Evolutionary conservation across 1,284 basidiomycete species (phyloP).

Genomic region (Irpex rosettiformis): DNA sequence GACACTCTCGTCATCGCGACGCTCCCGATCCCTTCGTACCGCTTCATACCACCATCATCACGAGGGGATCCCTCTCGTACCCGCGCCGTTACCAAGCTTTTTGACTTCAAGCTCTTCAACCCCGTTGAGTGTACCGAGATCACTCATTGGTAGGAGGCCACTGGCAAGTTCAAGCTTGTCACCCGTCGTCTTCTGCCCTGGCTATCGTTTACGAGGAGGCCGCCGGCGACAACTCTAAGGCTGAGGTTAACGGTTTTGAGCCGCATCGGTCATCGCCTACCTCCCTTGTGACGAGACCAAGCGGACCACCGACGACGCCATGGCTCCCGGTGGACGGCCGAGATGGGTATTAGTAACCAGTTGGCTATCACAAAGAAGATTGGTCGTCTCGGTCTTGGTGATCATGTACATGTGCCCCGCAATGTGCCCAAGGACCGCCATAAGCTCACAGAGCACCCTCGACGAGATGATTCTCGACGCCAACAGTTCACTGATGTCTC

Average conservation of each 20-base stretch:
- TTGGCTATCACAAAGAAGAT: constrained; percentile 99
- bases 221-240: constrained; percentile 76
- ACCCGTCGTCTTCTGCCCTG: constrained; percentile 96
- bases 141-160: constrained; percentile 91
- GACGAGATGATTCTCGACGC: constrained; percentile 95
- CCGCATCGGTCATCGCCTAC: constrained; percentile 97
- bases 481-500: constrained; percentile 92
- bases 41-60: too few species aligned
- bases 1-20: too few species aligned
- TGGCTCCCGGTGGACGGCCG: constrained; percentile 96
- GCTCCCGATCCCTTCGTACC: too few species aligned
- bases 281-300: constrained; percentile 98
- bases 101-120: constrained; percentile 99
- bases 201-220: constrained; percentile 96
- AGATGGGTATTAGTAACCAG: constrained; percentile 99
- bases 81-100: constrained; percentile 89
- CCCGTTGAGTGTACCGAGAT: constrained; percentile 99
- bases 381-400: constrained; percentile 92
- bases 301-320: constrained; percentile 97
- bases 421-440: constrained; percentile 94
- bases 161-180: constrained; percentile 94
- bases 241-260: constrained; percentile 93
- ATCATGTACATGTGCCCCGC: constrained; percentile 96
- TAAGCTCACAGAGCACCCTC: constrained; percentile 67
- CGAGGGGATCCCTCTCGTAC: constrained; percentile 72